Evolutionary conservation across 257 asterid species (phyloP).

Genomic region (Nemophila menziesii): DNA sequence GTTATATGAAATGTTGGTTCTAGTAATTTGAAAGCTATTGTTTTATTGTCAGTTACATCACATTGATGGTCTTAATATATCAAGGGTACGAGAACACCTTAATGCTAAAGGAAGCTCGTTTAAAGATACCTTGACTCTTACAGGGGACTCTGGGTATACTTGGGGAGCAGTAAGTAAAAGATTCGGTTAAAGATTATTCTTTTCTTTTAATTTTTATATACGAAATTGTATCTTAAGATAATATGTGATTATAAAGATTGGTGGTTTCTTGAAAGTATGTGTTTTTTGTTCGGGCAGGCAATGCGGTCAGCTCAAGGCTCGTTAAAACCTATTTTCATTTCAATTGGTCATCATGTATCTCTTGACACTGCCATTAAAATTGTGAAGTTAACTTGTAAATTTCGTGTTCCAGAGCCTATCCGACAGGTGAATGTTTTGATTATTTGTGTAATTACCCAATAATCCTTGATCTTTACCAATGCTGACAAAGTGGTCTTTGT

Average conservation of each 20-base stretch:
- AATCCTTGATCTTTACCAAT: too few relatives aligned
- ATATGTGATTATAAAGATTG: neutral
- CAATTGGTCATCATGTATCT: slow-evolving; percentile 75
- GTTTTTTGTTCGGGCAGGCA: slow-evolving; percentile 40
- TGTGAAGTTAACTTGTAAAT: slow-evolving; percentile 51
- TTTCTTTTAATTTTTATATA: neutral
- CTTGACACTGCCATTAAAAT: slow-evolving; percentile 48
- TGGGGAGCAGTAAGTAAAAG: slow-evolving; percentile 69
- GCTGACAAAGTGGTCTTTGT: too few relatives aligned
- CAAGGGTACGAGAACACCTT: slow-evolving; percentile 40
- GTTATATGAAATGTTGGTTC: slow-evolving; percentile 1
- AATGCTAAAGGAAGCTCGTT: slow-evolving; percentile 33
- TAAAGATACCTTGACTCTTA: slow-evolving; percentile 31
- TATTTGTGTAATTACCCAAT: neutral
- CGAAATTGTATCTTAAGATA: neutral
- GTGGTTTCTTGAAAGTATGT: neutral
- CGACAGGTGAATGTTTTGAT: slow-evolving; percentile 45
- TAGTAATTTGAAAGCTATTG: neutral
- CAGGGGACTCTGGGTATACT: slow-evolving; percentile 64
- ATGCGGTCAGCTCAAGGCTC: slow-evolving; percentile 51
- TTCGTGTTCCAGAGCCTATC: slow-evolving; percentile 82
- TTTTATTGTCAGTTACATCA: slow-evolving; percentile 53
- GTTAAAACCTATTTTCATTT: slow-evolving; percentile 61
- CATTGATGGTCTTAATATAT: slow-evolving; percentile 70
- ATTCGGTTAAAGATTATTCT: neutral